Conservation (phyloP, 2,329 filamentous ascomycete genomes). For the Colletotrichum lentis region DNA sequence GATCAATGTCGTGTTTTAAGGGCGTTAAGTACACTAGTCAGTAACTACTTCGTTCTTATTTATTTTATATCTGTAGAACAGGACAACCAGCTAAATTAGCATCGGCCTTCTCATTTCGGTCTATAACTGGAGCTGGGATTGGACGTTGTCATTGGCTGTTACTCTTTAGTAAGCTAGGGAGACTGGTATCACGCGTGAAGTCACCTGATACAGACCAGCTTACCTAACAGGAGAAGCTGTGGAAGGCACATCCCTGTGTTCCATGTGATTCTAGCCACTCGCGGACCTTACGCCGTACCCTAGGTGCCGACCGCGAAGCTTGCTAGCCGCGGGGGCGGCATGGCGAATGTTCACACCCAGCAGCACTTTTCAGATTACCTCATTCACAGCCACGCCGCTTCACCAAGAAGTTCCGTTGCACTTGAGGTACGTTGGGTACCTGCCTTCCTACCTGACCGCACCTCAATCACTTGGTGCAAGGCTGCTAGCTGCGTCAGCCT, state of each 20-base stretch:
- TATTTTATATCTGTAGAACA: too few species aligned
- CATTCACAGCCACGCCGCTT: background rate
- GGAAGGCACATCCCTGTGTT: slow-evolving; percentile 25
- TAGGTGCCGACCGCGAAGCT: background rate
- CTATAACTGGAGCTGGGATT: background rate
- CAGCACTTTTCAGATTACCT: background rate
- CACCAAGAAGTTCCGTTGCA: background rate
- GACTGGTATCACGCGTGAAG: background rate
- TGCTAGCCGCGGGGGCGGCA: slow-evolving; percentile 1
- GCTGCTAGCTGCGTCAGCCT: slow-evolving; percentile 36
- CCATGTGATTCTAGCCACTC: slow-evolving; percentile 32
- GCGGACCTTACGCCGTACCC: background rate
- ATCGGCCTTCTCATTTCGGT: background rate
- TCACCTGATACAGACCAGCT: background rate
- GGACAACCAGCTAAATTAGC: background rate
- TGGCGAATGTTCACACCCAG: background rate
- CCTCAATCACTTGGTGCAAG: slow-evolving; percentile 8
- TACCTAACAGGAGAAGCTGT: background rate
- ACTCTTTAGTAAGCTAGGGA: background rate
- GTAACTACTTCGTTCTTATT: too few species aligned
- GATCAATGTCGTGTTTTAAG: too few species aligned
- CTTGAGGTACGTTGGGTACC: background rate
- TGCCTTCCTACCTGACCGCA: background rate
- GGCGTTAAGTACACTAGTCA: too few species aligned
- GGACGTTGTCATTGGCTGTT: background rate